Evolutionary conservation across 495 filamentous ascomycete genomes (phyloP), one percentile per base, ranked within the genome.

Genomic region (Penicillium psychrofluorescens): DNA sequence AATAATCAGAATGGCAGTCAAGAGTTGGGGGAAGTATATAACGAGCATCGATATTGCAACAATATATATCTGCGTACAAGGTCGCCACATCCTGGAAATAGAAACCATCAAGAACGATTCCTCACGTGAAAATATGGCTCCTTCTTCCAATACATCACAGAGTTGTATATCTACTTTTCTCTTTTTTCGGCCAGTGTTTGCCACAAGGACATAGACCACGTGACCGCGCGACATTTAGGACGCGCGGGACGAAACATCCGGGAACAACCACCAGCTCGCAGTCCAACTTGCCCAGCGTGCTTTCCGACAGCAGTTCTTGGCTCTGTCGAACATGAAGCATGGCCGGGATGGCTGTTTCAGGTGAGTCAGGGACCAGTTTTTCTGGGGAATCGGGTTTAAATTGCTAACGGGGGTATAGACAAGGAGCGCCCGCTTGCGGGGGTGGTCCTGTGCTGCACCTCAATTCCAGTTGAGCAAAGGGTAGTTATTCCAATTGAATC

Each of bases 361-460:
- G 70, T 71, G 28, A 22, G 22, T 22, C 56, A 63, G 59, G 22
- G 30, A 34, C 29, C 16, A 8, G 2, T 7, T 30, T 33, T 11
- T 30, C 11, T 22, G 8, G 13, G 13, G 11, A 37, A 43, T 36
- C 10, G 32, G 9, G 14, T 12, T 30, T 35, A 35, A 29, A 12
- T 38, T 37, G 30, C 50, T 51, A 39, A 49, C 48, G 43, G 31
- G 43, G 11, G 13, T 33, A 35, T 49, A 75, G 72, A 75, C 62
- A 72, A 67, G 53, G 70, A 76, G 49, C 70, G 70, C 40, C 91
- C 92, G 40, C 81, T 98, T 49, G 67, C 68, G 44, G 88, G 89
- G 41, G 80, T 88, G 40, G 79, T 95, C 39, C 72, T 98, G 48
- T 98, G 92, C 72, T 95, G 90, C 63, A 98, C 92, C 15, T 86